A percentile compares a stretch with the other conserved stretches of the same genome.
These are phyloP conservation scores for Adiantum capillusveneris DNA, from an alignment of 75 land plant genomes.

Conservation along the genomic window DNA sequence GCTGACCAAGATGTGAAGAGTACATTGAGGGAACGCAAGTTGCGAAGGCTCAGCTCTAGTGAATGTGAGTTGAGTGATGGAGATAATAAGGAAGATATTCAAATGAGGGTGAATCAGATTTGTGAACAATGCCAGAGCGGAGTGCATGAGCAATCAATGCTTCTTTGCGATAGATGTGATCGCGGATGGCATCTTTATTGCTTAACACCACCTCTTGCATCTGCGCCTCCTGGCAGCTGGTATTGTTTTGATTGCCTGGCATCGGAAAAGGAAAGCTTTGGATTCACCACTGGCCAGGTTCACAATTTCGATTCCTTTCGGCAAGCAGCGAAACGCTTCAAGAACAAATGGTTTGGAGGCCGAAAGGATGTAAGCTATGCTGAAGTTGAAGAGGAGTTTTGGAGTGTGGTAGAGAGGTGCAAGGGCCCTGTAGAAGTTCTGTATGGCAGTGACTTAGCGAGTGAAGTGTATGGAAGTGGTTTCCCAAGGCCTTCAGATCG, in stretches of 20 bases:
- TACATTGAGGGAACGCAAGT: conserved; percentile 7
- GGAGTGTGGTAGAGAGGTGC: conserved; percentile 87
- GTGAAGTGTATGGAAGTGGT: conserved; percentile 84
- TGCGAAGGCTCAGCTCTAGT: background rate
- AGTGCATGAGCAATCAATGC: conserved; percentile 90
- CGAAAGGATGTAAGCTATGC: conserved; percentile 17
- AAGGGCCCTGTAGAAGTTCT: conserved; percentile 81
- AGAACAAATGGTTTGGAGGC: conserved; percentile 80
- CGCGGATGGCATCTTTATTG: conserved; percentile 94
- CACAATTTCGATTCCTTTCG: conserved; percentile 59
- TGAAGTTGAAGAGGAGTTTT: conserved; percentile 75
- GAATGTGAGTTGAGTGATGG: conserved; percentile 11
- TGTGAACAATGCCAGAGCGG: conserved; percentile 96
- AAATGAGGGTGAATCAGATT: conserved; percentile 49
- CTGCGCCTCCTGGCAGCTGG: conserved; percentile 83
- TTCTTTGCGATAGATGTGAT: conserved; percentile 87
- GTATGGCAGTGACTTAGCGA: conserved; percentile 96
- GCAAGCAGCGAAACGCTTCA: conserved; percentile 54
- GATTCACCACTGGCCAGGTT: conserved; percentile 76
- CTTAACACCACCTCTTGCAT: conserved; percentile 76
- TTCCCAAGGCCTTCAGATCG: conserved; percentile 61
- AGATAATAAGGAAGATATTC: conserved; percentile 12
- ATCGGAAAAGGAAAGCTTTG: conserved; percentile 82
- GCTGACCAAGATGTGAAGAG: conserved; percentile 14
- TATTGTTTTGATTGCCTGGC: conserved; percentile 86